These are phyloP conservation scores for Phialophora chinensis DNA, from an alignment of 2,329 filamentous ascomycete genomes.

Conservation along the genomic window DNA sequence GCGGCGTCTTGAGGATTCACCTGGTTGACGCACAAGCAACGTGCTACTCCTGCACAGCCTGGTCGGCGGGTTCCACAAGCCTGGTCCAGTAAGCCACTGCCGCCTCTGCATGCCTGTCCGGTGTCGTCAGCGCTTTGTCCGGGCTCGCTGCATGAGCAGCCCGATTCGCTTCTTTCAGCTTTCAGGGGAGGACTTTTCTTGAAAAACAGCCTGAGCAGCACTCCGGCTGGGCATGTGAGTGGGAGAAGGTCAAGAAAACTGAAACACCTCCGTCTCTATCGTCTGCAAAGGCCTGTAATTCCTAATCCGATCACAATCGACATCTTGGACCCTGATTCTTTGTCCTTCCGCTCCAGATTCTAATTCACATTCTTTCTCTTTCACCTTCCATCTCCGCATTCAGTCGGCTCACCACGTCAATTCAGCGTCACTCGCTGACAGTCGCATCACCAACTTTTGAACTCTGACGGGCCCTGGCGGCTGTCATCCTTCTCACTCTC, in stretches of 20 bases:
- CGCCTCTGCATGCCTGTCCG: constrained; percentile 2
- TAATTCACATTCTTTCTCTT: constrained; percentile 20
- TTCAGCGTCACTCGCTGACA: constrained; percentile 9
- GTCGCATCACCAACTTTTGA: constrained; percentile 10
- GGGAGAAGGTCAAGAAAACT: constrained; percentile 23
- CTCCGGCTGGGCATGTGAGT: constrained; percentile 9
- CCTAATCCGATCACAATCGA: constrained; percentile 7
- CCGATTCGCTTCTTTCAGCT: constrained; percentile 16
- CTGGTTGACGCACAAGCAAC: not conserved
- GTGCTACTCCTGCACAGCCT: constrained; percentile 1
- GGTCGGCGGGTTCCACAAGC: not conserved
- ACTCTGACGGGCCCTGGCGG: constrained; percentile 29
- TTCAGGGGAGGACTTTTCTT: constrained; percentile 21
- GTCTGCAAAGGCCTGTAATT: constrained; percentile 5
- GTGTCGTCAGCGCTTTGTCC: constrained; percentile 18
- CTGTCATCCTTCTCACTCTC: constrained; percentile 25
- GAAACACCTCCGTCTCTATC: constrained; percentile 28
- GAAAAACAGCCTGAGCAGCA: constrained; percentile 13
- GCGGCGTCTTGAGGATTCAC: too few species aligned
- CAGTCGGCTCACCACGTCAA: constrained; percentile 5
- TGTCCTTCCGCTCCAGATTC: constrained; percentile 17
- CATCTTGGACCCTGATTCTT: constrained; percentile 21
- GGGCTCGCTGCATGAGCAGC: not conserved
- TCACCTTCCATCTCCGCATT: constrained; percentile 19
- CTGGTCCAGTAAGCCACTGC: not conserved